phyloP scores from a whole-genome alignment of 2,329 filamentous ascomycete genomes.

The Cladophialophora bantiana region DNA sequence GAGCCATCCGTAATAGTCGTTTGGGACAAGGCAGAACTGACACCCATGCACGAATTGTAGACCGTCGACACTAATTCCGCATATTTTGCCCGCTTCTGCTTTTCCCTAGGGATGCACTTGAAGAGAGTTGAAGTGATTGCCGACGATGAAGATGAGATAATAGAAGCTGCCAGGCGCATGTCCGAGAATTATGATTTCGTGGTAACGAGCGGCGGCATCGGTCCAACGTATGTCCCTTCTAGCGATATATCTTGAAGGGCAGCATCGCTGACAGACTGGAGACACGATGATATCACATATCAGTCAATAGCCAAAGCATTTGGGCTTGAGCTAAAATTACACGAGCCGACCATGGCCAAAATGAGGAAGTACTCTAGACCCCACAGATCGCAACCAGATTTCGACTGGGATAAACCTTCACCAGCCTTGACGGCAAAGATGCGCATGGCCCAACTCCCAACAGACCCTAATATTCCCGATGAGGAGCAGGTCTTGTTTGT shows the following conservation, averaged over 20 bases:
- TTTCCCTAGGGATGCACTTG: slow-evolving; percentile 70
- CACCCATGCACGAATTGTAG: slow-evolving; percentile 46
- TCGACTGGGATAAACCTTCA: slow-evolving; percentile 85
- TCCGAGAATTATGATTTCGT: slow-evolving; percentile 90
- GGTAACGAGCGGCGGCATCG: slow-evolving; percentile 93
- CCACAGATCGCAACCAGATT: slow-evolving; percentile 73
- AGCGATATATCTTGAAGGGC: neutral
- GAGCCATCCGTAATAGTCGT: neutral
- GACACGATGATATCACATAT: slow-evolving; percentile 98
- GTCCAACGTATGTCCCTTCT: slow-evolving; percentile 75
- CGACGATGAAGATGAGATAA: slow-evolving; percentile 88
- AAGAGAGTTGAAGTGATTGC: slow-evolving; percentile 92
- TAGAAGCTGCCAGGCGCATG: slow-evolving; percentile 87
- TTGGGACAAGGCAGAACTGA: slow-evolving; percentile 10
- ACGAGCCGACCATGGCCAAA: slow-evolving; percentile 75
- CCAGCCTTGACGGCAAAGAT: slow-evolving; percentile 79
- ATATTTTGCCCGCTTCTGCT: slow-evolving; percentile 71
- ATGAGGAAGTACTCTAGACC: slow-evolving; percentile 84
- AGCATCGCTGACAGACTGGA: slow-evolving; percentile 47
- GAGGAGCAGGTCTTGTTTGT: slow-evolving; percentile 80
- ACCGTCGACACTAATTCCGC: slow-evolving; percentile 72
- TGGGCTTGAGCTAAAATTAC: slow-evolving; percentile 74
- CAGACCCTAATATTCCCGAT: slow-evolving; percentile 69
- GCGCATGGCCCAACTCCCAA: slow-evolving; percentile 88
- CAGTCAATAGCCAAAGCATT: slow-evolving; percentile 92